phyloP scores from a whole-genome alignment of 2,329 filamentous ascomycete genomes.

The Exophiala spinifera region DNA sequence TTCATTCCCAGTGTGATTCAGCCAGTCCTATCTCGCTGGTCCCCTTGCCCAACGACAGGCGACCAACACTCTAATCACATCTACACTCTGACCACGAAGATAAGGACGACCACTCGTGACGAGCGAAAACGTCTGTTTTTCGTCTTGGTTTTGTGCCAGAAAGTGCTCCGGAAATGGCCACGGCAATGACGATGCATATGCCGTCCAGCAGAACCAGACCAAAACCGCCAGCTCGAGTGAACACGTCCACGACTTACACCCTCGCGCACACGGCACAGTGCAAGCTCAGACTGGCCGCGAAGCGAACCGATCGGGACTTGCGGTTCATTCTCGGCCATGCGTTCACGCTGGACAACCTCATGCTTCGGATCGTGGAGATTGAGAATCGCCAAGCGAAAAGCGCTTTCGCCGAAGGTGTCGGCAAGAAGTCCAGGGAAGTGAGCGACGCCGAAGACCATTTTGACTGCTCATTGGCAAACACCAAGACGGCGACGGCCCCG shows the following conservation, averaged over 20 bases:
- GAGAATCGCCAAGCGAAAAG: slow-evolving; percentile 24
- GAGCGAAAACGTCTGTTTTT: no score
- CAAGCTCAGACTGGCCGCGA: slow-evolving; percentile 25
- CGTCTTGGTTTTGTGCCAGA: no score
- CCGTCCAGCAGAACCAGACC: not conserved
- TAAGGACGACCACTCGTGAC: no score
- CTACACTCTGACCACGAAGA: no score
- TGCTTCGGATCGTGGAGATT: slow-evolving; percentile 27
- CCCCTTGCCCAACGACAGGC: no score
- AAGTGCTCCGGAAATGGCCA: no score
- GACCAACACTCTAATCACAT: no score
- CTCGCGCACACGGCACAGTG: slow-evolving; percentile 28
- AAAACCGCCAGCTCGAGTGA: slow-evolving; percentile 12
- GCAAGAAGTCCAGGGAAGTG: not conserved
- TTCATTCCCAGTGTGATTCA: no score
- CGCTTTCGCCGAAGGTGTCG: slow-evolving; percentile 10
- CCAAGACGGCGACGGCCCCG: no score
- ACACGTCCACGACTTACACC: slow-evolving; percentile 20
- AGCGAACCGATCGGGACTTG: slow-evolving; percentile 25
- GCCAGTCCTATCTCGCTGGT: no score
- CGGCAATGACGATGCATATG: not conserved
- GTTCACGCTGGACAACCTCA: slow-evolving; percentile 27
- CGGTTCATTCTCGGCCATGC: slow-evolving; percentile 28
- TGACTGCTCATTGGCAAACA: slow-evolving; percentile 6
- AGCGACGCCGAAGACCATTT: slow-evolving; percentile 14